A percentile compares a stretch with the other conserved stretches of the same genome.
Evolutionary conservation across 352 stramenopile genomes (phyloP).

Genomic region (Pythium pectinolyticum): DNA sequence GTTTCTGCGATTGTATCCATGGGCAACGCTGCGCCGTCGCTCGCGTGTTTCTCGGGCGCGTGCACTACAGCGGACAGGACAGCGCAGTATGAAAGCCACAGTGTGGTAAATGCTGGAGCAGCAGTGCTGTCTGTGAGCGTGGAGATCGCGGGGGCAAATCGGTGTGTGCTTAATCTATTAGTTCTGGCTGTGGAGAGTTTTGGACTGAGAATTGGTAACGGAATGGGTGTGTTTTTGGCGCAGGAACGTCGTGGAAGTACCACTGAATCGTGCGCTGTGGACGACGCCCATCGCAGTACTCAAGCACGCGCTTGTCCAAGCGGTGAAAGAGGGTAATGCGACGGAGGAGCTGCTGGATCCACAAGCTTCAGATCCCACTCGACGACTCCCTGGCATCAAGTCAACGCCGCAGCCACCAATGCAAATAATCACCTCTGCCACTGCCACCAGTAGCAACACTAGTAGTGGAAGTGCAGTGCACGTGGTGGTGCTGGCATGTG

Average conservation of each 20-base stretch:
- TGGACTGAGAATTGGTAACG: neutral
- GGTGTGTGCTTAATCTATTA: neutral
- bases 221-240: neutral
- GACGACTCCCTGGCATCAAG: neutral
- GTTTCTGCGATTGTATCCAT: no score
- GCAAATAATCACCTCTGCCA: no score
- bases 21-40: neutral
- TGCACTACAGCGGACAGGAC: neutral
- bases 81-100: neutral
- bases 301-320: constrained; percentile 29
- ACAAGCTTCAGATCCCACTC: neutral
- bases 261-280: constrained; percentile 15
- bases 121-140: neutral
- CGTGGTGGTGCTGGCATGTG: constrained; percentile 20
- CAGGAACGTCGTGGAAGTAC: constrained; percentile 15
- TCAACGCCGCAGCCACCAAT: no score
- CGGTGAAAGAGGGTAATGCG: neutral
- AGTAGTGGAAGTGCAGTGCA: no score
- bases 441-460: no score
- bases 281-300: constrained; percentile 30
- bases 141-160: neutral
- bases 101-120: no score
- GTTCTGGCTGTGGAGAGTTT: neutral
- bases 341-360: neutral
- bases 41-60: neutral